Evolutionary conservation across 2,329 filamentous ascomycete genomes (phyloP).

Genomic region (Fusarium piperis): DNA sequence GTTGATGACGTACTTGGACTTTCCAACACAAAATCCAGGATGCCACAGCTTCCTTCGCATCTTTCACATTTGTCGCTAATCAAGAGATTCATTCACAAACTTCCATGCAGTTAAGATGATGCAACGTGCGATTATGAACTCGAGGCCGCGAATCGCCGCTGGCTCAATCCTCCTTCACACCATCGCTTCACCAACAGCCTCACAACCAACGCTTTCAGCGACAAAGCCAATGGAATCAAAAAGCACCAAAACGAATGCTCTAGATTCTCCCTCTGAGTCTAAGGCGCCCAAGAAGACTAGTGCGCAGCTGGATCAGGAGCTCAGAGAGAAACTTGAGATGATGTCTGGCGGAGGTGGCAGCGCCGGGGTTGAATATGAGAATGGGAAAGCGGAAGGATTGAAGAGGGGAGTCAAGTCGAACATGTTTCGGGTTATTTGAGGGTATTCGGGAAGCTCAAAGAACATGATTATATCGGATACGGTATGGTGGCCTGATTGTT

Average conservation of each 20-base stretch:
- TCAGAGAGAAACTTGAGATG: constrained; percentile 71
- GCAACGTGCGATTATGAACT: background rate
- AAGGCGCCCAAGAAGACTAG: constrained; percentile 59
- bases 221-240: background rate
- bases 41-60: background rate
- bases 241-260: background rate
- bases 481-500: too few relatives aligned
- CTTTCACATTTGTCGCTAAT: background rate
- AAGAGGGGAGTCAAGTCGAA: constrained; percentile 79
- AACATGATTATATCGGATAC: too few relatives aligned
- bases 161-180: background rate
- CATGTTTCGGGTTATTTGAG: constrained; percentile 77
- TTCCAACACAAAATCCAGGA: background rate
- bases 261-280: background rate
- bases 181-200: accelerated
- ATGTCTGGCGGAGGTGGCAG: constrained; percentile 76
- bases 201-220: background rate
- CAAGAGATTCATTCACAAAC: accelerated
- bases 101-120: background rate
- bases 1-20: constrained; percentile 25
- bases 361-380: constrained; percentile 78
- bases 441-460: background rate
- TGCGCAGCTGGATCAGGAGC: constrained; percentile 72
- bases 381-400: constrained; percentile 76
- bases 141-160: accelerated